Evolutionary conservation across 352 stramenopile genomes (phyloP), one percentile per base, ranked within the genome.

Genomic region (Hyaloperonospora brassicae): DNA sequence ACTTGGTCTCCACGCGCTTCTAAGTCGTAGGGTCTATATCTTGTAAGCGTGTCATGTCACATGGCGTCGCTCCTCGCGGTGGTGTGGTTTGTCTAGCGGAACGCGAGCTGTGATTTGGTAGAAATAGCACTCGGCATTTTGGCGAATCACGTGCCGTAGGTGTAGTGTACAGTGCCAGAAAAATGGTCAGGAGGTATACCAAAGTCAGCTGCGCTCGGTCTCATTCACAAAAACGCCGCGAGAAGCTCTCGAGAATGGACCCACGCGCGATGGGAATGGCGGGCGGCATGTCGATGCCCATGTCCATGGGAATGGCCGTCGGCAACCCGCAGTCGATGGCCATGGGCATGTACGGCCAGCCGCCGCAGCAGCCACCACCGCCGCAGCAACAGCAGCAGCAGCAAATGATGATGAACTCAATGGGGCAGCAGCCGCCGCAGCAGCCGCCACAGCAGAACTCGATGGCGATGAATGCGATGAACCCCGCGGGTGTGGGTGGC

Each of bases 1-100:
- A 93, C 30, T 60, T 95, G 24, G 66, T 72, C 9, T 81, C 77
- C 8, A 86, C 66, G 47, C 76, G 77, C 38, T 94, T 94, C 48
- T 93, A 68, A 70, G 14, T 8, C 4, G 27, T 34, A 34, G 17
- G 17, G 27, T 34, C 8, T 34, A 34, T 9, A 34, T 34, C 8
- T 34, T 34, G 27, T 34, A 9, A 34, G 27, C 27, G 27, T 34
- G 27, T 34, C 27, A 34, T 9, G 4, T 34, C 4, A 17, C 36
- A 14, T 42, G 4, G n/a, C 2, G 5, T 42, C 2, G 9, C 4
- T 42, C 36, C 11, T 42, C 36, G 36, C 5, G n/a, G 36, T 42
- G n/a, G 4, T 42, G 36, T 42, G 17, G 17, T 21, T 14, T 12
- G 36, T 5, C 36, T 0, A 11, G 36, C n/a, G 11, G 4, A 21